phyloP scores from a whole-genome alignment of 148 eudicot species.

The Rhododendron vialii region DNA sequence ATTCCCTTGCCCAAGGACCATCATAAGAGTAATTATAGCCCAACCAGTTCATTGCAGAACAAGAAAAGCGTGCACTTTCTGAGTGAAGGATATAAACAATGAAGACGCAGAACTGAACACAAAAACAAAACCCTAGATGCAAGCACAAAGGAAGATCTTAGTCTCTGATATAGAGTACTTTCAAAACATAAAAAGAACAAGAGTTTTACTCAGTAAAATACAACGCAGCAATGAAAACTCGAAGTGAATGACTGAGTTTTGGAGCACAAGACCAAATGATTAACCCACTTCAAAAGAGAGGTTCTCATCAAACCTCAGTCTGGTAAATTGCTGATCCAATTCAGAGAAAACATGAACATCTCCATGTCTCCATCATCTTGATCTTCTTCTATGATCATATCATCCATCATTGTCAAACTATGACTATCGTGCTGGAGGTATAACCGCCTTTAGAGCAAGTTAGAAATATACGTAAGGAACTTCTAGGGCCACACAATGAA shows the following conservation, averaged over 20 bases:
- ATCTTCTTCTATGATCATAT: slow-evolving; percentile 4
- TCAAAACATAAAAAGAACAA: not conserved
- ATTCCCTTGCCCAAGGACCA: slow-evolving; percentile 1
- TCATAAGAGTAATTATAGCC: not conserved
- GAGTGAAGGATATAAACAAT: not conserved
- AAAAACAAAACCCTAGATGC: not conserved
- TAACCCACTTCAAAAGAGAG: not conserved
- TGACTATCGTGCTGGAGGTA: not conserved
- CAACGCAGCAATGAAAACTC: not conserved
- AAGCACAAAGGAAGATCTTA: not conserved
- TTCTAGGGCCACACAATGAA: not conserved
- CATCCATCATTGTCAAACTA: not conserved
- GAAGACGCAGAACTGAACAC: not conserved
- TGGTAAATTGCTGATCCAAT: slow-evolving; percentile 3
- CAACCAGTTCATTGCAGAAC: not conserved
- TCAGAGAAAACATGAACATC: not conserved
- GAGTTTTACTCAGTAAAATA: not conserved
- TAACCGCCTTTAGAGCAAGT: not conserved
- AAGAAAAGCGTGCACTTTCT: not conserved
- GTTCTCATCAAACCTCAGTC: slow-evolving; percentile 8
- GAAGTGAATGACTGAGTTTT: not conserved
- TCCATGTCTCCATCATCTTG: not conserved
- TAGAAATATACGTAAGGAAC: not conserved
- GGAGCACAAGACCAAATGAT: not conserved
- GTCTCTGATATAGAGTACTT: not conserved